Evolutionary conservation across 2,329 filamentous ascomycete species (phyloP).

Genomic region (Stagonosporopsis rhizophila): DNA sequence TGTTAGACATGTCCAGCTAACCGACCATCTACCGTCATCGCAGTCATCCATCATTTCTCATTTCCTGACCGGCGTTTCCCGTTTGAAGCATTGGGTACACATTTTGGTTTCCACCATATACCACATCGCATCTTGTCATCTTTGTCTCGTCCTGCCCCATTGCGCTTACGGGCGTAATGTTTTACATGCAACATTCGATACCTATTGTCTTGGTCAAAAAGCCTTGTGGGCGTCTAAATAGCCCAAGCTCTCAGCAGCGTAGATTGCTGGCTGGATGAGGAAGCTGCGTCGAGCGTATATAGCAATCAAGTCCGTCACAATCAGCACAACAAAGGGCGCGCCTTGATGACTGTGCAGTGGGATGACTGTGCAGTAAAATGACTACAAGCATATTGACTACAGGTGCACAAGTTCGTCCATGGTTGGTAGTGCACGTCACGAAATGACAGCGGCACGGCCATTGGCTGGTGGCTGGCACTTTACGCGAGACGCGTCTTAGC

Average conservation of each 20-base stretch:
- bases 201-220: neutral
- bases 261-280: constrained; percentile 8
- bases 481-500: constrained; percentile 8
- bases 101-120: constrained; percentile 10
- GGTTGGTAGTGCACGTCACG: no score
- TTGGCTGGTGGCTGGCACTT: constrained; percentile 13
- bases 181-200: constrained; percentile 1
- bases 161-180: constrained; percentile 8
- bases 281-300: constrained; percentile 7
- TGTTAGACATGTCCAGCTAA: constrained; percentile 11
- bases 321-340: no score
- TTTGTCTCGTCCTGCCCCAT: neutral
- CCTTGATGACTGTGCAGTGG: no score
- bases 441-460: no score
- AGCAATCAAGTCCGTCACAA: neutral
- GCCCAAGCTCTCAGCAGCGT: constrained; percentile 11
- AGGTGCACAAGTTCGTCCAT: no score
- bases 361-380: no score
- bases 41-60: neutral
- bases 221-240: constrained; percentile 1
- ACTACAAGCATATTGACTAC: no score
- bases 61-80: constrained; percentile 3
- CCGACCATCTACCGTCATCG: neutral
- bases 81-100: neutral
- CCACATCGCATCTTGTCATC: neutral